Percentiles rank a stretch among this genome's conserved stretches.
Conservation (phyloP, 139 green algal genomes). For the Chlorella sp. region DNA sequence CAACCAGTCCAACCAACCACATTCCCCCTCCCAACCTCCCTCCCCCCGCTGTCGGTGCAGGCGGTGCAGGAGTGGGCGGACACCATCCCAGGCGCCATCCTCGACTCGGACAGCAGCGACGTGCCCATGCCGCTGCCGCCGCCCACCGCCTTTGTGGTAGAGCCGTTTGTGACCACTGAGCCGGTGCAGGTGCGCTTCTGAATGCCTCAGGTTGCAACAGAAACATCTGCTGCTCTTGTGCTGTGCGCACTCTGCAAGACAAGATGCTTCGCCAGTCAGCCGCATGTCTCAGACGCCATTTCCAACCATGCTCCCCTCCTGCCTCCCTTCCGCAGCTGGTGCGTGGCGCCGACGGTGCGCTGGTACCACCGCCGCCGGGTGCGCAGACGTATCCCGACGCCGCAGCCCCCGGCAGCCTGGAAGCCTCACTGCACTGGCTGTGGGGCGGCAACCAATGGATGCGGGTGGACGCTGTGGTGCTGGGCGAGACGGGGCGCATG, state of each 20-base stretch:
- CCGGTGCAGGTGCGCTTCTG: constrained; percentile 19
- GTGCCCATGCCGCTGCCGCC: constrained; percentile 45
- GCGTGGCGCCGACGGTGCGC: not conserved
- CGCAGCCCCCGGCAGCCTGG: not conserved
- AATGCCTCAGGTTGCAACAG: no score
- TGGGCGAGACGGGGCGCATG: constrained; percentile 39
- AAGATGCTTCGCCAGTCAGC: no score
- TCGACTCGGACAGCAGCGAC: not conserved
- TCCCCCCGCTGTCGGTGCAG: not conserved
- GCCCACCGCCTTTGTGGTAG: constrained; percentile 43
- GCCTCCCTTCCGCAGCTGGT: not conserved
- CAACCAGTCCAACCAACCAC: not conserved
- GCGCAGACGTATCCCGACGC: not conserved
- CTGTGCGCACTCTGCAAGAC: no score
- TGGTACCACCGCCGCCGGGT: constrained; percentile 5
- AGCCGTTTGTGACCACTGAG: constrained; percentile 35
- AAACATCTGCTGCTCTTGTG: no score
- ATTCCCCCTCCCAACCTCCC: not conserved
- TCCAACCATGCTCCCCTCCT: not conserved
- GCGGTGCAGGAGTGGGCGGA: constrained; percentile 33
- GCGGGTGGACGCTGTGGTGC: constrained; percentile 30
- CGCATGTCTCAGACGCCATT: no score
- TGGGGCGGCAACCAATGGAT: constrained; percentile 37
- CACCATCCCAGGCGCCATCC: constrained; percentile 21
- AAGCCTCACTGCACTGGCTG: constrained; percentile 22